These are phyloP conservation scores for Pyrenochaeta sp. DNA, from an alignment of 2,329 filamentous ascomycete species.

Conservation along the genomic window DNA sequence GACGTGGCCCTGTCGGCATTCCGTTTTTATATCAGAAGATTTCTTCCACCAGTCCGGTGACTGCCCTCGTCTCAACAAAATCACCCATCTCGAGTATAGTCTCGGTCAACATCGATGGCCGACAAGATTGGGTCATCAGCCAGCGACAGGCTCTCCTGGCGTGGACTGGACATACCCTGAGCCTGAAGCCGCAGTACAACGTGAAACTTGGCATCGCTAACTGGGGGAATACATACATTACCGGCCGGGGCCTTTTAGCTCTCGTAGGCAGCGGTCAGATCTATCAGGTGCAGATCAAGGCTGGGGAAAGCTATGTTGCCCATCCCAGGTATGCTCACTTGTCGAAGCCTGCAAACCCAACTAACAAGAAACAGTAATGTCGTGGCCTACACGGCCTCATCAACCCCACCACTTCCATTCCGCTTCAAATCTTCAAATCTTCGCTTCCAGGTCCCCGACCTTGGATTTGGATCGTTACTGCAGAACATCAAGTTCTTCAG, in stretches of 20 bases:
- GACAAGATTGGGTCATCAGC: slow-evolving; percentile 92
- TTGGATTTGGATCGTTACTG: slow-evolving; percentile 69
- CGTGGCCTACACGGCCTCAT: slow-evolving; percentile 83
- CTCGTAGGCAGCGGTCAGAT: slow-evolving; percentile 87
- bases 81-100: slow-evolving; percentile 86
- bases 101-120: slow-evolving; percentile 88
- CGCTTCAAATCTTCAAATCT: slow-evolving; percentile 80
- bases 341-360: no score
- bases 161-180: slow-evolving; percentile 91
- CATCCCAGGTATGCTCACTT: slow-evolving; percentile 78
- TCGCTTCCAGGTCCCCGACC: slow-evolving; percentile 77
- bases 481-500: slow-evolving; percentile 76
- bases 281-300: slow-evolving; percentile 81
- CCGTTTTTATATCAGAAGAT: slow-evolving; percentile 94
- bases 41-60: slow-evolving; percentile 85
- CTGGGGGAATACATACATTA: slow-evolving; percentile 90
- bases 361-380: slow-evolving; percentile 68
- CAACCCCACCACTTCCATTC: slow-evolving; percentile 79
- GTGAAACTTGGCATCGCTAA: slow-evolving; percentile 78
- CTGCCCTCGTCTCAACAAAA: slow-evolving; percentile 86
- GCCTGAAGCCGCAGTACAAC: slow-evolving; percentile 77
- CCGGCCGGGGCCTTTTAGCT: slow-evolving; percentile 85
- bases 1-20: slow-evolving; percentile 80
- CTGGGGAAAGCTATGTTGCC: slow-evolving; percentile 87
- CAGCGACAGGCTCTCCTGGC: slow-evolving; percentile 90